Evolutionary conservation across 2,329 filamentous ascomycete genomes (phyloP).

Genomic region (Diaporthe sp.): DNA sequence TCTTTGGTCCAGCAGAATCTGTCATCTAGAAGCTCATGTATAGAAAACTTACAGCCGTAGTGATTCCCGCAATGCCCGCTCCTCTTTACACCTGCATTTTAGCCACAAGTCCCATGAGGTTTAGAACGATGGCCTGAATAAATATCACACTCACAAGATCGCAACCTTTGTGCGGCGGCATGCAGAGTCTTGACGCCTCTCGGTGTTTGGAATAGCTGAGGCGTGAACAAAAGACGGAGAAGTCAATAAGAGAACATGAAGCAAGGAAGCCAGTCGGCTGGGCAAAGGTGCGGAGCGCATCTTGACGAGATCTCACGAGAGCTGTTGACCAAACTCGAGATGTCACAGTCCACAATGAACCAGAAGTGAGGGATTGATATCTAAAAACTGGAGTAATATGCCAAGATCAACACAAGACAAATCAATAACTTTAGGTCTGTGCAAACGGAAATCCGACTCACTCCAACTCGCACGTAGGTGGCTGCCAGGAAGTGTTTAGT

Average conservation of each 20-base stretch:
- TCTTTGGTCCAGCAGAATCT: background rate
- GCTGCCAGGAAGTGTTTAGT: background rate
- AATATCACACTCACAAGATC: background rate
- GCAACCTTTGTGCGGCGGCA: constrained; percentile 10
- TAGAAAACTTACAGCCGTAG: background rate
- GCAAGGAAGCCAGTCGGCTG: background rate
- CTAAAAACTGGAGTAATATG: background rate
- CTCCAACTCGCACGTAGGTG: background rate
- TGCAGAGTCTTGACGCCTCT: background rate
- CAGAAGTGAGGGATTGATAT: background rate
- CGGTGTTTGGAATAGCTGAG: background rate
- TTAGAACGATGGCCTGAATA: background rate
- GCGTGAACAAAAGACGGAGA: background rate
- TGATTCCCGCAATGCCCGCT: constrained; percentile 8
- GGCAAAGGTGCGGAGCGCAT: background rate
- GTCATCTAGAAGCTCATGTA: too few species aligned
- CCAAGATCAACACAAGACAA: background rate
- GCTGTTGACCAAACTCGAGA: background rate
- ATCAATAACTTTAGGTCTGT: background rate
- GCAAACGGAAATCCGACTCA: background rate
- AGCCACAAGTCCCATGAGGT: background rate
- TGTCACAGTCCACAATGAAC: background rate
- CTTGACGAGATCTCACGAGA: background rate
- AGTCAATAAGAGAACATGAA: background rate
- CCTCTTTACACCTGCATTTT: background rate